Conservation (phyloP, 768 basidiomycete genomes). For the Rhodotorula toruloides region DNA sequence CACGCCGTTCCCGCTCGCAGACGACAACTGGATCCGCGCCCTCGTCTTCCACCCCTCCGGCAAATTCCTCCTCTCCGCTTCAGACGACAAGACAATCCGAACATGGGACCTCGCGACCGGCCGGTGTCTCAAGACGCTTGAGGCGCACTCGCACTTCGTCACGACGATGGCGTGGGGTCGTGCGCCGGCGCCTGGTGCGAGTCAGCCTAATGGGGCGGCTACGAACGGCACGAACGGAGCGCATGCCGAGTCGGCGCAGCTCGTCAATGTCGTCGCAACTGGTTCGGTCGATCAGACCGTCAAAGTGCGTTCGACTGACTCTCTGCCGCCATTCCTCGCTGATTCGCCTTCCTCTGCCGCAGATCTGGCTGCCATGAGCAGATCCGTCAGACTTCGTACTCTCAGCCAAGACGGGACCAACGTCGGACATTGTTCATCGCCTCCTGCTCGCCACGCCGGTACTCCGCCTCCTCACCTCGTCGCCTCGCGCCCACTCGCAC, state of each 20-base stretch:
- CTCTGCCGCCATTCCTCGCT: background rate
- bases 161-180: conserved; percentile 43
- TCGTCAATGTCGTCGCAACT: conserved; percentile 54
- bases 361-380: conserved; percentile 30
- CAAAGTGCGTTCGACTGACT: conserved; percentile 41
- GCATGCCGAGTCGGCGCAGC: conserved; percentile 42
- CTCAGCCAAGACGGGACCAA: background rate
- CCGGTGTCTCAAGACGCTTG: conserved; percentile 76
- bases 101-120: conserved; percentile 85
- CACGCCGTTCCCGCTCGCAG: background rate
- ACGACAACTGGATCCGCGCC: conserved; percentile 86
- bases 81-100: conserved; percentile 85
- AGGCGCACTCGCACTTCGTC: conserved; percentile 66
- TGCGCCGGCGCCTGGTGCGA: conserved; percentile 25
- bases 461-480: background rate
- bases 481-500: background rate
- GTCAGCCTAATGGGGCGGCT: conserved; percentile 24
- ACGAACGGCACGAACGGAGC: conserved; percentile 24
- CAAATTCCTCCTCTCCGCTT: conserved; percentile 81
- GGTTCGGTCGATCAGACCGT: conserved; percentile 53
- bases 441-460: background rate
- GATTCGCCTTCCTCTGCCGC: background rate
- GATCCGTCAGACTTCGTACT: background rate
- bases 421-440: background rate
- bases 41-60: conserved; percentile 85